Evolutionary conservation across 2,329 filamentous ascomycete species (phyloP), one percentile per base, ranked within the genome.

Genomic region (Epichloe bromicola): DNA sequence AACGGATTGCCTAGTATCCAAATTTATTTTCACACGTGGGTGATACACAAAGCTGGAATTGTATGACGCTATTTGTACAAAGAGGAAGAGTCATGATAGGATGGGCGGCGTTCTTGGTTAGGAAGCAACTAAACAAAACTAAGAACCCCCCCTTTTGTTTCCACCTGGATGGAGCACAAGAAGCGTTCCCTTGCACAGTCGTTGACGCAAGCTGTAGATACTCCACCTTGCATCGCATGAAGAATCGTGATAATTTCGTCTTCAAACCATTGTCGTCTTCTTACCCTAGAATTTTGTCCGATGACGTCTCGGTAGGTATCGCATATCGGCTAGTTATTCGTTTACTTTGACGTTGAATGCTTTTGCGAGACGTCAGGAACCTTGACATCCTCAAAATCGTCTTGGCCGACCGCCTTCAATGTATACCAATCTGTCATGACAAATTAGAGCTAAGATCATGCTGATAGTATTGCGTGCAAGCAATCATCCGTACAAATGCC

Each of bases 331-430:
- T 37, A 8, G 14, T 30, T 37, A 8, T 30, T 39, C 26, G 11
- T 55, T 57, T 60, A 67, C 54, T 64, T 67, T 34, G 62, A 53
- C 43, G 70, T 65, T 39, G 70, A 61, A n/a, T 72, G 67, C 53
- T 75, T 70, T 47, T 70, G 67, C 46, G 87, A 84, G 49, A 78
- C 74, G 65, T 88, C 86, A 30, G 93, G 93, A 38, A 97, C 84
- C 65, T 88, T 83, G 60, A 97, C 90, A 65, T 98, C 93, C 52
- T 90, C 87, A 71, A 98, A 98, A 58, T 96, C 88, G 68, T 97
- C 93, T 70, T 97, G 93, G 42, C 91, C 88, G 63, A 98, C 86
- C 50, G 88, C 88, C 58, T 75, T 79, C 64, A 98, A 85, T 4
- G 78, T 81, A 63, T 80, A 81, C 58, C 70, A 70, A 60, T 80